Evolutionary conservation across 2,329 filamentous ascomycete genomes (phyloP).

Genomic region (Talaromyces verruculosus): DNA sequence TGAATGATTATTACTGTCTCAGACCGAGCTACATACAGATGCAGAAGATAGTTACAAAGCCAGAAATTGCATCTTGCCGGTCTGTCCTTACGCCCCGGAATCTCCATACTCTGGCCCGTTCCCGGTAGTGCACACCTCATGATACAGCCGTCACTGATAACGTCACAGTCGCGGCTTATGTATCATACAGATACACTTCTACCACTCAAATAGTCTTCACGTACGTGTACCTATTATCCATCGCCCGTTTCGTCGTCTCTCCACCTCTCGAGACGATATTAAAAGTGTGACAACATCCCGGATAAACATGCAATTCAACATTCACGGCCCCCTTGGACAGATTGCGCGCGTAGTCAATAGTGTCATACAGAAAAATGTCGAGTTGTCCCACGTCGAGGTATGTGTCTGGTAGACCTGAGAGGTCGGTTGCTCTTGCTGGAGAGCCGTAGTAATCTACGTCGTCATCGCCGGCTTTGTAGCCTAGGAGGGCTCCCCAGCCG

Average conservation of each 20-base stretch:
- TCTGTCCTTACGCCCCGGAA: background rate
- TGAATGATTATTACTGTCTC: background rate
- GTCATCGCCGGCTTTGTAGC: background rate
- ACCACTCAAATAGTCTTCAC: background rate
- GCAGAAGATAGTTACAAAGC: background rate
- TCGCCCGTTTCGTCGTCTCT: constrained; percentile 19
- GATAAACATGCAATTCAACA: constrained; percentile 48
- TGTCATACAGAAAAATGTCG: constrained; percentile 17
- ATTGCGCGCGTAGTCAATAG: constrained; percentile 12
- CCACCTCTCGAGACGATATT: constrained; percentile 29
- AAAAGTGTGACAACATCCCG: constrained; percentile 45
- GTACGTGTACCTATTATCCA: constrained; percentile 10
- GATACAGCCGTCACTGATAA: background rate
- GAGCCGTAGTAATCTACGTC: constrained; percentile 2
- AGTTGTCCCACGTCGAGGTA: constrained; percentile 20
- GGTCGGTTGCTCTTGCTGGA: constrained; percentile 7
- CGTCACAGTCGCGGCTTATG: background rate
- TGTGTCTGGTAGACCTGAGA: constrained; percentile 11
- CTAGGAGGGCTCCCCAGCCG: constrained; percentile 5
- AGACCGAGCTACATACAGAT: background rate
- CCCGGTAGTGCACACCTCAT: background rate
- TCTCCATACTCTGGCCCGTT: background rate
- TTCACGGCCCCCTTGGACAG: constrained; percentile 18
- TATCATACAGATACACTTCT: background rate
- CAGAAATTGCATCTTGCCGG: background rate